A percentile compares a stretch with the other conserved stretches of the same genome.
Conservation (phyloP, 225 moss, liverwort and hornwort genomes). For the Neckera pumila region DNA sequence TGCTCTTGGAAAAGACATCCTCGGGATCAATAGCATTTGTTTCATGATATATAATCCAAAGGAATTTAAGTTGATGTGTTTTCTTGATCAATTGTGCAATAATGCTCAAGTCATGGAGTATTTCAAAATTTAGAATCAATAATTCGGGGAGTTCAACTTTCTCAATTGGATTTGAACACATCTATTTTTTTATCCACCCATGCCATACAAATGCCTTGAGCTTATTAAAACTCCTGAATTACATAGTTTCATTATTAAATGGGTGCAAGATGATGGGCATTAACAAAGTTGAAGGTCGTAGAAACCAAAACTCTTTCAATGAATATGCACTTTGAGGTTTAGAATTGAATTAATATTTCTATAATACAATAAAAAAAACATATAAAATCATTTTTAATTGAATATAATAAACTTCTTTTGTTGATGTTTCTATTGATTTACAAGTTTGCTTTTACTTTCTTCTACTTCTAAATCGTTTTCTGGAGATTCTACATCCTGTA, state of each 20-base stretch:
- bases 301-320: not conserved
- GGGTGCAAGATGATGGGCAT: not conserved
- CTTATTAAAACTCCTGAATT: not conserved
- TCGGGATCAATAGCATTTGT: accelerated
- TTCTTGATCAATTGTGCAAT: not conserved
- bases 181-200: too few species aligned
- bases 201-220: not conserved
- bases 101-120: not conserved
- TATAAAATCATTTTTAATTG: not conserved
- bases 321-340: not conserved
- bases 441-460: not conserved
- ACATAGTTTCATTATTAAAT: not conserved
- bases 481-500: not conserved
- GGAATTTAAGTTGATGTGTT: not conserved
- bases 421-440: not conserved
- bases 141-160: not conserved
- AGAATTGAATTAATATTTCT: not conserved
- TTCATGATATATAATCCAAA: not conserved
- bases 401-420: not conserved
- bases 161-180: too few species aligned
- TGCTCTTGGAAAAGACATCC: not conserved
- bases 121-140: not conserved
- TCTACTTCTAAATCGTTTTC: not conserved
- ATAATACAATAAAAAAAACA: not conserved
- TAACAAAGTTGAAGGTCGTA: not conserved